These are phyloP conservation scores for Ophiostoma fasciatum DNA, from an alignment of 2,329 filamentous ascomycete genomes.

Conservation along the genomic window DNA sequence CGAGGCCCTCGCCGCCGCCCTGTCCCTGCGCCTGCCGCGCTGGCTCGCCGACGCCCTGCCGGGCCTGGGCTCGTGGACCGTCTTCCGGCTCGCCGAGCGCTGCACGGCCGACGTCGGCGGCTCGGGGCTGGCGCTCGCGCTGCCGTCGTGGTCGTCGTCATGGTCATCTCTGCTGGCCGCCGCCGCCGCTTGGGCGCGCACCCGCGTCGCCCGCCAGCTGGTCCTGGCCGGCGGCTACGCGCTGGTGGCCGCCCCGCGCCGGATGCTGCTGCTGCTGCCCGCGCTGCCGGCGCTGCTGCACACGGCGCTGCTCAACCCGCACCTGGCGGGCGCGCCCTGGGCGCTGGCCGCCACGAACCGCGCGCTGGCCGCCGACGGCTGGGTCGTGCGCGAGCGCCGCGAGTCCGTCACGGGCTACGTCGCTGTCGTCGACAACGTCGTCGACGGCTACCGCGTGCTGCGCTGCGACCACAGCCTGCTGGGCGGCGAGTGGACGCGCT, in stretches of 20 bases:
- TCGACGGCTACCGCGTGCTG: slow-evolving; percentile 62
- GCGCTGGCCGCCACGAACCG: slow-evolving; percentile 50
- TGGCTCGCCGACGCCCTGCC: slow-evolving; percentile 48
- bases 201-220: slow-evolving; percentile 58
- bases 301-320: slow-evolving; percentile 57
- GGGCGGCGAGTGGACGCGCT: slow-evolving; percentile 73
- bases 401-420: slow-evolving; percentile 89
- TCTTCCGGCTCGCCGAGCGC: slow-evolving; percentile 41
- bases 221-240: slow-evolving; percentile 50
- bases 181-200: slow-evolving; percentile 23
- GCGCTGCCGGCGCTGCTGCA: slow-evolving; percentile 61
- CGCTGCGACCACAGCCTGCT: slow-evolving; percentile 89
- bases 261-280: slow-evolving; percentile 46
- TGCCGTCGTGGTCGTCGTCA: slow-evolving; percentile 36
- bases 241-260: slow-evolving; percentile 50
- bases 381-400: slow-evolving; percentile 61
- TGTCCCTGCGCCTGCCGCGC: slow-evolving; percentile 38
- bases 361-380: slow-evolving; percentile 50
- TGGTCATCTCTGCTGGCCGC: slow-evolving; percentile 43
- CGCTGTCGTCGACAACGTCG: slow-evolving; percentile 66
- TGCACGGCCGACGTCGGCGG: slow-evolving; percentile 16
- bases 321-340: slow-evolving; percentile 43
- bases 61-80: slow-evolving; percentile 49
- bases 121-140: slow-evolving; percentile 4
- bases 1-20: slow-evolving; percentile 27